Conservation (phyloP, 805 yeast genomes). For the Lipomyces kockii region DNA sequence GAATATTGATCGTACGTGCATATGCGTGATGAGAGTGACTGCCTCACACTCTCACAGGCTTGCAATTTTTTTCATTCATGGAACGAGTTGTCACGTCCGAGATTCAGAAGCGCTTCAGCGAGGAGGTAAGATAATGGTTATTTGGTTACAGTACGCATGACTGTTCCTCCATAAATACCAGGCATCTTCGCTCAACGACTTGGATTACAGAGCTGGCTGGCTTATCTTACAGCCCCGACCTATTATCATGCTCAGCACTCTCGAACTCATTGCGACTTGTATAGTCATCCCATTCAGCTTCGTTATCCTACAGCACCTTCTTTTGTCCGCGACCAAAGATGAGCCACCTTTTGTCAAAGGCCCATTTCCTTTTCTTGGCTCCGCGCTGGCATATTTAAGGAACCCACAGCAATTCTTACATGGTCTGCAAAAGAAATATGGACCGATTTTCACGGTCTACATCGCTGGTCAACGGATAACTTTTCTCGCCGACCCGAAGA, state of each 20-base stretch:
- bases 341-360: slow-evolving; percentile 24
- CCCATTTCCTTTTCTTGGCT: slow-evolving; percentile 21
- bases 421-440: slow-evolving; percentile 13
- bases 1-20: too few species aligned
- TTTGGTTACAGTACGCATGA: too few species aligned
- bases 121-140: too few species aligned
- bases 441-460: slow-evolving; percentile 22
- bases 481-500: slow-evolving; percentile 22
- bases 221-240: too few species aligned
- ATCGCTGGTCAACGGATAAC: slow-evolving; percentile 24
- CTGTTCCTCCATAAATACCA: too few species aligned
- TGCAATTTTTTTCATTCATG: too few species aligned
- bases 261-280: not conserved
- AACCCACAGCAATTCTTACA: slow-evolving; percentile 7
- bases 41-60: too few species aligned
- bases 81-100: too few species aligned
- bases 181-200: too few species aligned
- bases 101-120: too few species aligned
- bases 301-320: not conserved
- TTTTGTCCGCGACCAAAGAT: not conserved
- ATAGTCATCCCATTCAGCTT: not conserved
- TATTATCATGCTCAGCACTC: not conserved
- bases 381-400: slow-evolving; percentile 12
- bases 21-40: too few species aligned
- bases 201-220: too few species aligned